phyloP scores from a whole-genome alignment of 441 rosid species.

The Dalechampia spathulata region DNA sequence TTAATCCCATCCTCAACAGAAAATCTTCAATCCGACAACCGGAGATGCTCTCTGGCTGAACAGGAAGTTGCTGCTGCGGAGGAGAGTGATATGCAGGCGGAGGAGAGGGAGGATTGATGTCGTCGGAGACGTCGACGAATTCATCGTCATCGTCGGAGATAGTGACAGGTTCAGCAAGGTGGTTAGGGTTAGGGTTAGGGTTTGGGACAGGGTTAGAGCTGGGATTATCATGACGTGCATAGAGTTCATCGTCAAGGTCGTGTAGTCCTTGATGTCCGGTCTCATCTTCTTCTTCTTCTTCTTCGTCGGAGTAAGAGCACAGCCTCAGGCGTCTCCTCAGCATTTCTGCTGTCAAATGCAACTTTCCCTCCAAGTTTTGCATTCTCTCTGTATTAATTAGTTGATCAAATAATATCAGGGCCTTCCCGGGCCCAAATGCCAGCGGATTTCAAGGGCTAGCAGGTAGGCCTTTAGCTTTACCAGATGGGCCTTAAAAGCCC shows the following conservation, averaged over 20 bases:
- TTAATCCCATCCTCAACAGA: conserved; percentile 52
- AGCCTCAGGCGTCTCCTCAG: conserved; percentile 53
- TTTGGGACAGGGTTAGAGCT: not conserved
- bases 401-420: no score
- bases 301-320: conserved; percentile 44
- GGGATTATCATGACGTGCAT: not conserved
- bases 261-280: conserved; percentile 4
- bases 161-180: conserved; percentile 25
- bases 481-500: no score
- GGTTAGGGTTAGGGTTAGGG: conserved; percentile 27
- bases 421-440: no score
- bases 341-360: no score
- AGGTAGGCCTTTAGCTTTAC: no score
- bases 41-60: conserved; percentile 18
- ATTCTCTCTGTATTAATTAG: no score
- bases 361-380: no score
- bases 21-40: conserved; percentile 40
- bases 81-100: conserved; percentile 14
- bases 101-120: conserved; percentile 31
- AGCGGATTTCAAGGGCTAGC: no score
- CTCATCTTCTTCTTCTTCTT: conserved; percentile 33
- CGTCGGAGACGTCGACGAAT: conserved; percentile 43
- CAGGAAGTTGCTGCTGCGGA: conserved; percentile 6
- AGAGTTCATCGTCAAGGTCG: conserved; percentile 10
- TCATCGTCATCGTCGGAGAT: conserved; percentile 59